Conservation (phyloP, 2,329 filamentous ascomycete genomes). For the Samsoniella hepiali region DNA sequence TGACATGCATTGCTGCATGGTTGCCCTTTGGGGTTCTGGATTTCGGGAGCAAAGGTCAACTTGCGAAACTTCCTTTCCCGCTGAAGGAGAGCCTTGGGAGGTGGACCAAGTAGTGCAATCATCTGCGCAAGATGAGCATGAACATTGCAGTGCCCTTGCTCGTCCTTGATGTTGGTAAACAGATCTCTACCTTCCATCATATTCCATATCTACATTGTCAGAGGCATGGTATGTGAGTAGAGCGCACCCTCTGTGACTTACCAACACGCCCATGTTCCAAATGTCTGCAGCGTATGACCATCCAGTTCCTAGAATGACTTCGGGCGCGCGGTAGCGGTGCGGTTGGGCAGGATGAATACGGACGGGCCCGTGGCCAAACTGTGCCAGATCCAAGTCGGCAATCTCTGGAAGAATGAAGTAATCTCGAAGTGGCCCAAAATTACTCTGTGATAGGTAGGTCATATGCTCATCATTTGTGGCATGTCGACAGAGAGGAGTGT, state of each 20-base stretch:
- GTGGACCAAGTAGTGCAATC: not conserved
- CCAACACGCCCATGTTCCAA: not conserved
- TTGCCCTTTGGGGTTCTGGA: not conserved
- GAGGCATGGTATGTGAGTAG: not conserved
- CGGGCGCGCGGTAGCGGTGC: not conserved
- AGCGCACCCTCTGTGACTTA: not conserved
- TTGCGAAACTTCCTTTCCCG: not conserved
- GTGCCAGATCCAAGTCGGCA: not conserved
- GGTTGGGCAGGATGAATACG: not conserved
- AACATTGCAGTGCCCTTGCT: not conserved
- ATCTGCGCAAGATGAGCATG: not conserved
- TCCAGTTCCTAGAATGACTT: not conserved
- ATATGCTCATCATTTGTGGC: not conserved
- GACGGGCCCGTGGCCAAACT: not conserved
- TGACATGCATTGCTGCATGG: not conserved
- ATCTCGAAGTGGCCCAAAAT: not conserved
- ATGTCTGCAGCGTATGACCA: not conserved
- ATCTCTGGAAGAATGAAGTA: not conserved
- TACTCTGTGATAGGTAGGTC: not conserved
- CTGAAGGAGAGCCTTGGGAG: not conserved
- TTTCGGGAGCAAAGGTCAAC: not conserved
- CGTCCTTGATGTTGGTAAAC: not conserved
- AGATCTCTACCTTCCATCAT: not conserved
- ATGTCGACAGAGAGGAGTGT: not conserved
- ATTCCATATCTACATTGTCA: not conserved